phyloP scores from a whole-genome alignment of 1,139 yeast species.

The Meyerozyma athensensis region DNA sequence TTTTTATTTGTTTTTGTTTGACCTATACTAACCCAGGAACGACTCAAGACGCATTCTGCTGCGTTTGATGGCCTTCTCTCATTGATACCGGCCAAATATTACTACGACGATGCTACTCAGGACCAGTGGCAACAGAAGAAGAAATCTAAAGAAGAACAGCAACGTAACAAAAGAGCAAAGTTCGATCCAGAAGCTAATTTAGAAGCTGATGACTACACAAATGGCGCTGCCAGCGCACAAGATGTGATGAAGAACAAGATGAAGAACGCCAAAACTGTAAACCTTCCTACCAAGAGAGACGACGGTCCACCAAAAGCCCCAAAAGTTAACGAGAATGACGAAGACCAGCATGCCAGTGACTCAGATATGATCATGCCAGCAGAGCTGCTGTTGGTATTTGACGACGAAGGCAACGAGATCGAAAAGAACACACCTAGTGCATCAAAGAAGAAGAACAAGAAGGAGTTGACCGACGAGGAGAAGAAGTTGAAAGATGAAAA shows the following conservation, averaged over 20 bases:
- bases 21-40: slow-evolving; percentile 49
- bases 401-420: slow-evolving; percentile 74
- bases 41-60: slow-evolving; percentile 76
- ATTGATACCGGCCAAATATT: slow-evolving; percentile 88
- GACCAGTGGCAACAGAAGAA: slow-evolving; percentile 90
- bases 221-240: slow-evolving; percentile 53
- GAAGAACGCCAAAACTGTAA: slow-evolving; percentile 53
- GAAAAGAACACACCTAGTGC: slow-evolving; percentile 9
- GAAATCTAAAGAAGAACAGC: slow-evolving; percentile 62
- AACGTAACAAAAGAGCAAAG: slow-evolving; percentile 61
- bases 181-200: slow-evolving; percentile 63
- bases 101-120: slow-evolving; percentile 72
- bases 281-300: slow-evolving; percentile 38
- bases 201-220: slow-evolving; percentile 38
- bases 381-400: slow-evolving; percentile 53
- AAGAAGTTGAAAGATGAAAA: slow-evolving; percentile 48
- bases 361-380: slow-evolving; percentile 22
- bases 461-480: slow-evolving; percentile 40
- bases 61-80: slow-evolving; percentile 90
- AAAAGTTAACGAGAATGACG: slow-evolving; percentile 12
- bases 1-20: not conserved
- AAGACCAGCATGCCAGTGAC: slow-evolving; percentile 13
- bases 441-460: slow-evolving; percentile 21
- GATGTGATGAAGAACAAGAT: slow-evolving; percentile 60
- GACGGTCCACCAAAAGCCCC: slow-evolving; percentile 11